Conservation (phyloP, 805 yeast species). For the Suhomyces canberraensis region DNA sequence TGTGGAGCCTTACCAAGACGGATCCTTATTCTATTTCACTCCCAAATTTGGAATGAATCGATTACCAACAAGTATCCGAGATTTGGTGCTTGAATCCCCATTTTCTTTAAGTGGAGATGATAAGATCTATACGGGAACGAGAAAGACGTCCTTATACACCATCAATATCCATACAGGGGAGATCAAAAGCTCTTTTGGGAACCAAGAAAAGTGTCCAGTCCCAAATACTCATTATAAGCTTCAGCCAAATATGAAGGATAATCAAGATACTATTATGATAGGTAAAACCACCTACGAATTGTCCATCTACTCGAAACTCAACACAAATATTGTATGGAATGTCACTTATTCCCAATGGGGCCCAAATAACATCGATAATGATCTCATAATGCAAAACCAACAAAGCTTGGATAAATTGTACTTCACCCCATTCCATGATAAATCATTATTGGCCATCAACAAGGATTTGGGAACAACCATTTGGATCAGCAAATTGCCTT, state of each 20-base stretch:
- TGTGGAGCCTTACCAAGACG: conserved; percentile 87
- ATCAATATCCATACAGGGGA: conserved; percentile 75
- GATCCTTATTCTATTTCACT: conserved; percentile 77
- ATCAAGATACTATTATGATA: conserved; percentile 46
- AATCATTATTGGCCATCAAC: conserved; percentile 73
- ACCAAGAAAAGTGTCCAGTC: conserved; percentile 33
- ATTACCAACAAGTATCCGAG: conserved; percentile 76
- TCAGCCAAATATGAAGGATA: conserved; percentile 14
- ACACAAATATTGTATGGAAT: conserved; percentile 65
- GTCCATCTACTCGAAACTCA: conserved; percentile 70
- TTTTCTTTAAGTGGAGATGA: conserved; percentile 73
- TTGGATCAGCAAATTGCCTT: conserved; percentile 76
- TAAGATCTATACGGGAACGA: conserved; percentile 82
- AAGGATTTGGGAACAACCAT: conserved; percentile 63
- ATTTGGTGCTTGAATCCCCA: conserved; percentile 79
- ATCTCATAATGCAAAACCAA: conserved; percentile 45
- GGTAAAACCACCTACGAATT: conserved; percentile 75
- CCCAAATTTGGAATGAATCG: conserved; percentile 71
- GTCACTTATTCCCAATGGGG: conserved; percentile 89
- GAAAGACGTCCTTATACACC: conserved; percentile 71
- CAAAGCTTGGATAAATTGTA: conserved; percentile 69
- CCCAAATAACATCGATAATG: conserved; percentile 77
- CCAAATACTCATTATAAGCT: conserved; percentile 22
- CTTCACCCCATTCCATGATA: conserved; percentile 82
- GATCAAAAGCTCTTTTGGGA: conserved; percentile 65